Percentiles rank a stretch among this genome's conserved stretches.
These are phyloP conservation scores for Metahyphopichia silvanorum DNA, from an alignment of 805 yeast species.

Conservation along the genomic window DNA sequence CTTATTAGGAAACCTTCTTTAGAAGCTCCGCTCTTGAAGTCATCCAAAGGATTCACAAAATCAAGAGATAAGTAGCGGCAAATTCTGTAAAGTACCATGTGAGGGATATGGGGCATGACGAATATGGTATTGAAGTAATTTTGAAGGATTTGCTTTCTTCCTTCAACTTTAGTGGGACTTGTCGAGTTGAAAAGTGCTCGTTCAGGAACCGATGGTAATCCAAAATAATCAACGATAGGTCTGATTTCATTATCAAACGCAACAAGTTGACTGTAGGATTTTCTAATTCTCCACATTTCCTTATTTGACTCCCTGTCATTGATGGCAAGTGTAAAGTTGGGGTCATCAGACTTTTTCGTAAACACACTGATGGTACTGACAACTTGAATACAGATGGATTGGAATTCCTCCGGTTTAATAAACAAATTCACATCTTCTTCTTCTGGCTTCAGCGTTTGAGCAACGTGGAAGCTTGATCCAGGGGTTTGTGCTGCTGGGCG, in stretches of 20 bases:
- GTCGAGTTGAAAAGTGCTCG: conserved; percentile 52
- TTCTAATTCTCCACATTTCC: conserved; percentile 74
- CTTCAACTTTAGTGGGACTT: conserved; percentile 64
- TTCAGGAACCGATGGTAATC: conserved; percentile 66
- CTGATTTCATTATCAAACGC: conserved; percentile 61
- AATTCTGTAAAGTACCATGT: conserved; percentile 46
- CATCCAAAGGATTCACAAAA: conserved; percentile 57
- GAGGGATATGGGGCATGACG: conserved; percentile 56
- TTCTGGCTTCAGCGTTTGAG: conserved; percentile 20
- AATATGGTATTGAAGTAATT: conserved; percentile 59
- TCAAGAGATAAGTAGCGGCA: conserved; percentile 69
- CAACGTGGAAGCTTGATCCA: conserved; percentile 10
- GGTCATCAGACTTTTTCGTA: conserved; percentile 51
- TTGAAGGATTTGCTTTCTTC: conserved; percentile 52
- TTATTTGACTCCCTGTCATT: conserved; percentile 57
- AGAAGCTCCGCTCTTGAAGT: conserved; percentile 47
- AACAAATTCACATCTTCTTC: conserved; percentile 48
- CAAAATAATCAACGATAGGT: conserved; percentile 46
- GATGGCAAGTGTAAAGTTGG: conserved; percentile 58
- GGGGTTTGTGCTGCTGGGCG: conserved; percentile 7
- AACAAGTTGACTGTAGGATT: conserved; percentile 56
- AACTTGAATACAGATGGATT: conserved; percentile 46
- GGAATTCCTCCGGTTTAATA: conserved; percentile 57
- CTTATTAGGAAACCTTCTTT: conserved; percentile 67
- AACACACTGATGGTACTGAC: conserved; percentile 42